Evolutionary conservation across 164 flowering plant genomes (phyloP).

Genomic region (Buxus sempervirens): DNA sequence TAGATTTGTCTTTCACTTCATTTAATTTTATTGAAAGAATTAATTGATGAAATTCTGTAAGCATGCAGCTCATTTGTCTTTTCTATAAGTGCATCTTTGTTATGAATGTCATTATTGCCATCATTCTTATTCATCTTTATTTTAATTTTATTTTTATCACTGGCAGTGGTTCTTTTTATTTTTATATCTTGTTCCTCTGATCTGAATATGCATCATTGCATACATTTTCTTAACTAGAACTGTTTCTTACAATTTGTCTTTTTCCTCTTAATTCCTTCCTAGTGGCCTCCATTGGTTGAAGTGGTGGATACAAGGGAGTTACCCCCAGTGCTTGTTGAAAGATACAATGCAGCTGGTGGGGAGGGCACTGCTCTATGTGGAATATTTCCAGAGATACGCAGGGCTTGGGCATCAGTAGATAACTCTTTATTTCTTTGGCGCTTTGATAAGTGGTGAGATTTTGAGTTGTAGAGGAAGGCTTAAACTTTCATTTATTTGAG

Average conservation of each 20-base stretch:
- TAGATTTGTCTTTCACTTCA: no score
- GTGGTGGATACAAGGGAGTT: constrained; percentile 82
- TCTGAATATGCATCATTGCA: background rate
- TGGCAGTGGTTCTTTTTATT: background rate
- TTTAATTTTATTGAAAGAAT: no score
- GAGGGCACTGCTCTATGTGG: constrained; percentile 98
- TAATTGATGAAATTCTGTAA: no score
- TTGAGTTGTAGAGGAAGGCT: constrained; percentile 1
- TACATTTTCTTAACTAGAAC: background rate
- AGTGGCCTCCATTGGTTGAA: constrained; percentile 99
- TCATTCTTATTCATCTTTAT: background rate
- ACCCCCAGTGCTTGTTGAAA: constrained; percentile 81
- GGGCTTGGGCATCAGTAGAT: constrained; percentile 99
- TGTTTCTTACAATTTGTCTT: background rate
- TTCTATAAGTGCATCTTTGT: no score
- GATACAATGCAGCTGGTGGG: constrained; percentile 95
- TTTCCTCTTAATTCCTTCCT: constrained; percentile 20
- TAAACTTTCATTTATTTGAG: background rate
- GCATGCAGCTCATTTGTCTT: no score
- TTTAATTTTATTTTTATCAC: background rate
- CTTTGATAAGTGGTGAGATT: constrained; percentile 85
- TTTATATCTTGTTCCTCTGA: no score
- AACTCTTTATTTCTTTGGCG: constrained; percentile 96
- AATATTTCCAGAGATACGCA: constrained; percentile 90
- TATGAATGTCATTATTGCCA: background rate